A percentile compares a stretch with the other conserved stretches of the same genome.
Evolutionary conservation across 2,329 filamentous ascomycete species (phyloP).

Genomic region (Torrubiella hemipterigena): DNA sequence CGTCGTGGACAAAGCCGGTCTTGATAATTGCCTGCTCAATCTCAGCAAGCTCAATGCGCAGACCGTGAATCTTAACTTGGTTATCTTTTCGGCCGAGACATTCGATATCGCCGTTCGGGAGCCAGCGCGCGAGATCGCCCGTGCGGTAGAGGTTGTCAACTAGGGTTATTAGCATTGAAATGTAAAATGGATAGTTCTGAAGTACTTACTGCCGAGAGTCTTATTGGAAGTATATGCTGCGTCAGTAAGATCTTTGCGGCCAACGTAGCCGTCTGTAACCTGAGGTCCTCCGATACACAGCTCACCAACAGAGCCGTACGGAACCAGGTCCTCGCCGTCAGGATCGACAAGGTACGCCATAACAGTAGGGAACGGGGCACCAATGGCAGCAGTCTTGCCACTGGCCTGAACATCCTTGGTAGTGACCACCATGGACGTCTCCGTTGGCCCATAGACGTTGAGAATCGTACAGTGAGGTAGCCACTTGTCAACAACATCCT

Average conservation of each 20-base stretch:
- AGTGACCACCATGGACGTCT: conserved; percentile 1
- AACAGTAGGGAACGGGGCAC: not conserved
- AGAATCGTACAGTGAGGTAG: conserved; percentile 6
- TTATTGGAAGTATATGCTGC: not conserved
- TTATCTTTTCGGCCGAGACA: conserved; percentile 11
- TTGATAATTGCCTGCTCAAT: no score
- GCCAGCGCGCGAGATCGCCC: conserved; percentile 9
- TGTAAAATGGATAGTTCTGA: no score
- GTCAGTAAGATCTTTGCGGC: no score
- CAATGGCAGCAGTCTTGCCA: not conserved
- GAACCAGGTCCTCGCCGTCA: no score
- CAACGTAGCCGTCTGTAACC: no score
- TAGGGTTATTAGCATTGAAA: no score
- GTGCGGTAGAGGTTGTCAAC: conserved; percentile 11
- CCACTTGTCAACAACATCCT: conserved; percentile 6
- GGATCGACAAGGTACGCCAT: no score
- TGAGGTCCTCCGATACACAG: no score
- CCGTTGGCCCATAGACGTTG: conserved; percentile 11
- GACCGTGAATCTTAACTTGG: conserved; percentile 11
- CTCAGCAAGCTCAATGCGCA: conserved; percentile 9
- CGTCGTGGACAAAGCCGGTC: no score
- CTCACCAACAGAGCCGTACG: no score
- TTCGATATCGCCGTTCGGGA: conserved; percentile 9
- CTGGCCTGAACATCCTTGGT: conserved; percentile 1
- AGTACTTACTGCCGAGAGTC: conserved; percentile 1